phyloP scores from a whole-genome alignment of 2,329 filamentous ascomycete species.

The Drechslera avenae region DNA sequence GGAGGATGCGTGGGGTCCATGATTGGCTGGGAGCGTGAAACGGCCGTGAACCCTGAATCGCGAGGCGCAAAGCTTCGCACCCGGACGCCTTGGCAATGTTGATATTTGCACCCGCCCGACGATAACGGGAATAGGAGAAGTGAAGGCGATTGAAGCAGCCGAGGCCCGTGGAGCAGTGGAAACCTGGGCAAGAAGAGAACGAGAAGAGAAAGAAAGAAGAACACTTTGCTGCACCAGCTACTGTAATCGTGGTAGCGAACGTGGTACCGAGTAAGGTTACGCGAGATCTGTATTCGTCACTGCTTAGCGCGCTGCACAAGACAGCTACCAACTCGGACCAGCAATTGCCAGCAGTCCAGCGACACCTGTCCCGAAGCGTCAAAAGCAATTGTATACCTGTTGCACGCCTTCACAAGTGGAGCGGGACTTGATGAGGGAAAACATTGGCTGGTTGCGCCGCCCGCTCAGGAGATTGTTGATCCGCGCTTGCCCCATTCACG shows the following conservation, averaged over 20 bases:
- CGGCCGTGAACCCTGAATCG: constrained; percentile 15
- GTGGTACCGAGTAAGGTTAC: constrained; percentile 13
- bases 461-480: constrained; percentile 15
- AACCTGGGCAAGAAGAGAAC: no score
- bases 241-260: not conserved
- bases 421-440: not conserved
- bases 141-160: no score
- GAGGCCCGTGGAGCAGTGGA: no score
- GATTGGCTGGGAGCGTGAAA: constrained; percentile 20
- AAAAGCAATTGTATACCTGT: constrained; percentile 4
- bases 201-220: no score
- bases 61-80: constrained; percentile 15
- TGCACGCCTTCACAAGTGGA: not conserved
- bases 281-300: constrained; percentile 21
- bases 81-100: constrained; percentile 28
- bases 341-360: constrained; percentile 24
- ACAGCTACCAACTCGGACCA: constrained; percentile 10
- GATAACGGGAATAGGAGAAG: no score
- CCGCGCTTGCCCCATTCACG: constrained; percentile 33
- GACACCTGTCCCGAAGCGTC: constrained; percentile 27
- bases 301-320: constrained; percentile 28
- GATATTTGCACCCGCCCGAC: constrained; percentile 51
- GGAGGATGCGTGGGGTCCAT: constrained; percentile 10
- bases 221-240: no score
- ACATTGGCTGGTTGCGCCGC: constrained; percentile 7